Base-by-base conservation (phyloP, 257 asterid genomes). In the Solanum commersonii region DNA sequence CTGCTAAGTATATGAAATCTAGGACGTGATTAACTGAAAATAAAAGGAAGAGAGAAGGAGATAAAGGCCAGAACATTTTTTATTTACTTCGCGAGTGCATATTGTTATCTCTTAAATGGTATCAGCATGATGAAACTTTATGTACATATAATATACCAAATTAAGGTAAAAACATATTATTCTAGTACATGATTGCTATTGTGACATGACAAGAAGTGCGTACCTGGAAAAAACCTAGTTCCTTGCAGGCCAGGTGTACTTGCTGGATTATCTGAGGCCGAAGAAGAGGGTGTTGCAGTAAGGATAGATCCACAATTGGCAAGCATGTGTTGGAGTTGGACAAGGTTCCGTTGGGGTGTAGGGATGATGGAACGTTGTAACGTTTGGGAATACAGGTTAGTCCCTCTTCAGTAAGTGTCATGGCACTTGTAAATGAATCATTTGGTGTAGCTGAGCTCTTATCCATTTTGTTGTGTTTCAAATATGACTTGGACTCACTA, bases 191-290 rank as follows among this genome's bases (percentile, higher is more conserved):
- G 20, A 40, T 77, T 40, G 60, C 23, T 40, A 10, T 23, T 27
- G 38, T 86, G n/a, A 22, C 67, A 25, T 52, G 37, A 25, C 37
- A 52, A 6, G 9, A 29, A 70, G 31, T 78, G n/a, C 31, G 22
- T 91, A 93, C 95, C 94, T 93, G 95, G 90, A 93, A 93, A 87
- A 73, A 89, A 85, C 95, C 93, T 15, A 87, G 34, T 56, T 91
- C 91, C 90, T 91, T 91, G 91, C 94, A 92, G 42, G 95, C 94
- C 29, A 52, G 42, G 42, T 46, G 85, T 34, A 92, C 88, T 71
- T 92, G 42, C 52, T 89, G 84, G 37, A 93, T 84, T 35, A 89
- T 74, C 77, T 14, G 91, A 73, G 92, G 65, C 42, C 90, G 88
- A 73, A 87, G 89, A 49, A 4, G 59, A 71, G 94, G 93, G 33